A percentile compares a stretch with the other conserved stretches of the same genome.
phyloP scores from a whole-genome alignment of 495 filamentous ascomycete genomes.

The Pseudevernia furfuracea region DNA sequence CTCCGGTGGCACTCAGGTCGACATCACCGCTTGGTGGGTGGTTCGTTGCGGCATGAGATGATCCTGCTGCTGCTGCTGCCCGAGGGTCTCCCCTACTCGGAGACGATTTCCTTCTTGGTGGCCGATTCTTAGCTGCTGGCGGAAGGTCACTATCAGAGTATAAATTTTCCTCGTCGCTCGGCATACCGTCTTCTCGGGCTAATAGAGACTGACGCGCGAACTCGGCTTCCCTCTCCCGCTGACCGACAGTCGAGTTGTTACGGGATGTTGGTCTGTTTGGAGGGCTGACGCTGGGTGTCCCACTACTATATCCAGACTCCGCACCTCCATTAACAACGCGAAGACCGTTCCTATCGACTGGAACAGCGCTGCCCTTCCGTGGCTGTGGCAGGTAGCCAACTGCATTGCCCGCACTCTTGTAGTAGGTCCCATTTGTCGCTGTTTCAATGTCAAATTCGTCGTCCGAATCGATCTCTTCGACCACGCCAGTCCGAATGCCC shows the following conservation, averaged over 20 bases:
- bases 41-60: slow-evolving; percentile 28
- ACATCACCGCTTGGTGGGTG: slow-evolving; percentile 23
- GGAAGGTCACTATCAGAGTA: slow-evolving; percentile 47
- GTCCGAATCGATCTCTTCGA: slow-evolving; percentile 92
- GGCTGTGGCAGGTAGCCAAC: slow-evolving; percentile 66
- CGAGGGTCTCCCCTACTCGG: slow-evolving; percentile 35
- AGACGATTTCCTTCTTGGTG: slow-evolving; percentile 48
- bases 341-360: slow-evolving; percentile 45
- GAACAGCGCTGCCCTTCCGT: slow-evolving; percentile 39
- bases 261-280: slow-evolving; percentile 46
- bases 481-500: slow-evolving; percentile 86
- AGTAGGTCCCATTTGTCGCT: slow-evolving; percentile 64
- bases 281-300: slow-evolving; percentile 45
- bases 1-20: slow-evolving; percentile 47
- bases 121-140: slow-evolving; percentile 35
- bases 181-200: slow-evolving; percentile 35
- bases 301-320: slow-evolving; percentile 46
- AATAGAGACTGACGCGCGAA: slow-evolving; percentile 66
- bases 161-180: slow-evolving; percentile 45
- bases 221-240: slow-evolving; percentile 34
- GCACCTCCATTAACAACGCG: slow-evolving; percentile 28
- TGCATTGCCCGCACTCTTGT: slow-evolving; percentile 61
- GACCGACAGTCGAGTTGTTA: slow-evolving; percentile 36
- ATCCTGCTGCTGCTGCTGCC: slow-evolving; percentile 24
- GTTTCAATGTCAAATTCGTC: slow-evolving; percentile 98